Base-by-base conservation (phyloP, 2,329 filamentous ascomycete genomes). In the Diplodia intermedia region DNA sequence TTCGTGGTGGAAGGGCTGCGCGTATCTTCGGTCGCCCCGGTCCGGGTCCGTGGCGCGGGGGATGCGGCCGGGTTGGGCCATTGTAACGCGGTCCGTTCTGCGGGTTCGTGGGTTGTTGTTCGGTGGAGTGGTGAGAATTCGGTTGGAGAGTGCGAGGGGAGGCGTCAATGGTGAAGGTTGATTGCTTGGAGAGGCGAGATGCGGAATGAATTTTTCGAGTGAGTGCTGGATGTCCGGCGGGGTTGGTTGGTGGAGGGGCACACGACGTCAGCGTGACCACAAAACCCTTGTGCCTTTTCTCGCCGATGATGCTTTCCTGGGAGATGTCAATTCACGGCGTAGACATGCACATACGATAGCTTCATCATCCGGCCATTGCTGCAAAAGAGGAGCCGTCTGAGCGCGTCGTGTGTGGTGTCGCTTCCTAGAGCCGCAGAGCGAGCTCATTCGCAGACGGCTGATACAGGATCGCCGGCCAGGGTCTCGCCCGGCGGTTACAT, bases 1-100 rank as follows among this genome's bases (percentile, higher is more conserved):
- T 52, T 63, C 60, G 54, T 75, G 69, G 11, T 69, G 69, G 26
- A 74, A 68, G 49, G 57, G 31, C 14, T 54, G n/a, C 18, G 43
- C 18, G 29, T 38, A 26, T 23, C 5, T 33, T 26, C 3, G n/a
- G 29, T 26, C 26, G 15, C 20, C 5, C 29, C 33, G 31, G 55
- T 20, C 40, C 20, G 52, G 2, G 47, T 65, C 53, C 33, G 43
- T 20, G n/a, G 29, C 56, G 40, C 40, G 65, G 23, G 56, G 54
- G 29, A 67, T 49, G 53, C 23, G 56, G 40, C 65, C 47, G n/a
- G 31, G 53, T 6, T 8, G 18, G 8, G 54, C 31, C 4, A 38
- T 38, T 20, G 54, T 36, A 7, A 14, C 12, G 26, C 14, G 18
- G n/a, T 14, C 38, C 38, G 38, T 23, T 26, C n/a, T 26, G 26